Evolutionary conservation across 495 filamentous ascomycete species (phyloP).

Genomic region (Lophiotrema nucula): DNA sequence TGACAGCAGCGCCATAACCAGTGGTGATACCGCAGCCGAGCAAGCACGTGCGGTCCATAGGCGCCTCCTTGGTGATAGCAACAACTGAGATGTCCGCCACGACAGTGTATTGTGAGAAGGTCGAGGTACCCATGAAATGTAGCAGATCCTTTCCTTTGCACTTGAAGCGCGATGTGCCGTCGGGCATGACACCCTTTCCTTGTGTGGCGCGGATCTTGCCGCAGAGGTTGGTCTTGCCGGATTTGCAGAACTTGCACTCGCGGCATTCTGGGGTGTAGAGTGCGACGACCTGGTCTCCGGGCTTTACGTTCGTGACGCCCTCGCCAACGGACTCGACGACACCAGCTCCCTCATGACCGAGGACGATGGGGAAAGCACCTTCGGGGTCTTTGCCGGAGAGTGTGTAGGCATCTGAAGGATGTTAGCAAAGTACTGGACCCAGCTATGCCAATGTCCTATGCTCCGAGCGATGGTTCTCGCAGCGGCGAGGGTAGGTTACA

Average conservation of each 20-base stretch:
- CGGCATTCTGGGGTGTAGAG: constrained; percentile 97
- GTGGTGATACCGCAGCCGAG: constrained; percentile 98
- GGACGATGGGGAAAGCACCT: constrained; percentile 93
- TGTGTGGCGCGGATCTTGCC: constrained; percentile 98
- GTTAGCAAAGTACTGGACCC: background rate
- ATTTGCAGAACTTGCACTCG: constrained; percentile 99
- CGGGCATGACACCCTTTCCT: constrained; percentile 94
- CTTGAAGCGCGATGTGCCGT: constrained; percentile 92
- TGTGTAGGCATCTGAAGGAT: constrained; percentile 79
- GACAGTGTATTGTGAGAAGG: constrained; percentile 98
- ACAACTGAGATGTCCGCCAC: constrained; percentile 98
- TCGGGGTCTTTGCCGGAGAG: constrained; percentile 97
- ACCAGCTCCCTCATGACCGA: constrained; percentile 96
- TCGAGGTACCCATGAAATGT: constrained; percentile 99
- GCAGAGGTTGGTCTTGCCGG: constrained; percentile 98
- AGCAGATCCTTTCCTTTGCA: constrained; percentile 91
- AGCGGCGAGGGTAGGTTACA: too few species aligned
- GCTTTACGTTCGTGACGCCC: constrained; percentile 89
- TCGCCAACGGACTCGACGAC: constrained; percentile 96
- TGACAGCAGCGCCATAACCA: constrained; percentile 92
- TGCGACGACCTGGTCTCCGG: constrained; percentile 89
- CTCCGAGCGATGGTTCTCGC: too few species aligned
- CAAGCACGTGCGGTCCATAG: constrained; percentile 93
- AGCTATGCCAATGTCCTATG: too few species aligned
- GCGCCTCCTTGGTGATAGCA: constrained; percentile 83